Percentiles rank a stretch among this genome's conserved stretches.
phyloP scores from a whole-genome alignment of 1,139 yeast genomes.

The Geotrichum bryndzae region DNA sequence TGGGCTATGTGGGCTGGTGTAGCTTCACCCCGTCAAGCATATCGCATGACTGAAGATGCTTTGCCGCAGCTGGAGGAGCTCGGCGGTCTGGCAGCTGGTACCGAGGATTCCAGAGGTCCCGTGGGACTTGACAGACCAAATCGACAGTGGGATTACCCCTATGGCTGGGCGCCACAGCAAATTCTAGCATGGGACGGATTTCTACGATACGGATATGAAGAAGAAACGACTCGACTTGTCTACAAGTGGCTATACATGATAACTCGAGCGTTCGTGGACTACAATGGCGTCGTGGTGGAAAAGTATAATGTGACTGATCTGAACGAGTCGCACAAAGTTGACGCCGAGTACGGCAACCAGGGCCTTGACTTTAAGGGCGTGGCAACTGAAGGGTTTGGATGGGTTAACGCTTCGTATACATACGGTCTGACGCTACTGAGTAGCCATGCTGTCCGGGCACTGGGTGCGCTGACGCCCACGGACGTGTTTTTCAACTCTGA shows the following conservation, averaged over 20 bases:
- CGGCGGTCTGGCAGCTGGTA: slow-evolving; percentile 90
- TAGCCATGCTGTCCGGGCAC: slow-evolving; percentile 63
- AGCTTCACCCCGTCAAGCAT: slow-evolving; percentile 73
- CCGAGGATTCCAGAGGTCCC: slow-evolving; percentile 68
- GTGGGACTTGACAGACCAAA: slow-evolving; percentile 67
- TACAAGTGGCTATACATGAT: slow-evolving; percentile 87
- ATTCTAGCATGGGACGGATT: slow-evolving; percentile 91
- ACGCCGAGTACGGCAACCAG: slow-evolving; percentile 96
- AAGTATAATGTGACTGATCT: slow-evolving; percentile 85
- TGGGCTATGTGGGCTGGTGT: slow-evolving; percentile 90
- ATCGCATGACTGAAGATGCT: slow-evolving; percentile 50
- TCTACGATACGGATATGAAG: slow-evolving; percentile 61
- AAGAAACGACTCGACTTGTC: slow-evolving; percentile 63
- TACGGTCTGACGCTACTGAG: slow-evolving; percentile 68
- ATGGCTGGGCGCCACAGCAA: slow-evolving; percentile 99
- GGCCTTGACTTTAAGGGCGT: slow-evolving; percentile 91
- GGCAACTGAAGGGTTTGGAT: slow-evolving; percentile 89
- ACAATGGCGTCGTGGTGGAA: slow-evolving; percentile 92
- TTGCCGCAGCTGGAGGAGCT: slow-evolving; percentile 70
- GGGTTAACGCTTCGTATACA: slow-evolving; percentile 88
- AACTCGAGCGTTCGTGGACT: slow-evolving; percentile 89
- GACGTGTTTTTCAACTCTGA: slow-evolving; percentile 47
- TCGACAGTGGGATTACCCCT: slow-evolving; percentile 97
- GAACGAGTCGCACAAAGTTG: slow-evolving; percentile 83
- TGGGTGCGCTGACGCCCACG: slow-evolving; percentile 82